These are phyloP conservation scores for Citrus medica DNA, from an alignment of 345 rosid species.

Conservation along the genomic window DNA sequence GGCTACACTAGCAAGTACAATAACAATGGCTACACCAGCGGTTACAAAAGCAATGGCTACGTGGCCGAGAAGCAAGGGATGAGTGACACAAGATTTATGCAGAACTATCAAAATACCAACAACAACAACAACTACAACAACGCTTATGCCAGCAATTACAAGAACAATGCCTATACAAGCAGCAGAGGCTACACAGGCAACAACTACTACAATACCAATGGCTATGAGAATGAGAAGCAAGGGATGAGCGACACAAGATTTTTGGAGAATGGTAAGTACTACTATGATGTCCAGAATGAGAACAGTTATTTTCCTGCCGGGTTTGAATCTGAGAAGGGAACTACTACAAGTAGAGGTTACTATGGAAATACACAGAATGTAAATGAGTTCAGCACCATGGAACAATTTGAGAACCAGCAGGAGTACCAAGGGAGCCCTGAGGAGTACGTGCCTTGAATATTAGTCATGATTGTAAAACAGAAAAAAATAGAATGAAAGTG, in stretches of 20 bases:
- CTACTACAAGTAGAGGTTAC: constrained; percentile 5
- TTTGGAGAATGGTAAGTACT: constrained; percentile 47
- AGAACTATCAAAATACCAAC: constrained; percentile 20
- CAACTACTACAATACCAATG: constrained; percentile 25
- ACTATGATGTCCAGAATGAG: constrained; percentile 20
- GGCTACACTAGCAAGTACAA: constrained; percentile 19
- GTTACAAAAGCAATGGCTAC: constrained; percentile 26
- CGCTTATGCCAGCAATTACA: constrained; percentile 4
- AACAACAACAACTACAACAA: constrained; percentile 11
- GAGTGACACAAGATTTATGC: constrained; percentile 58
- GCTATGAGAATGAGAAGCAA: constrained; percentile 34
- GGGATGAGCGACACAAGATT: constrained; percentile 69
- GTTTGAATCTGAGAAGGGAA: constrained; percentile 11
- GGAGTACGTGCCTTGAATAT: constrained; percentile 39
- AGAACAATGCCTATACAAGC: constrained; percentile 2
- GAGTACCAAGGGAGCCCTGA: constrained; percentile 23
- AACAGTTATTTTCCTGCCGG: constrained; percentile 10
- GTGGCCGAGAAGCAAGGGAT: constrained; percentile 45
- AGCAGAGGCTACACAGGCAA: constrained; percentile 14
- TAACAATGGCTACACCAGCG: constrained; percentile 15
- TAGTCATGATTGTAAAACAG: not conserved
- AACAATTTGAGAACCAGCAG: constrained; percentile 45
- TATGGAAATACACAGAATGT: constrained; percentile 22
- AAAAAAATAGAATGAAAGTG: not conserved
- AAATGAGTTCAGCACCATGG: constrained; percentile 56